Conservation (phyloP, 495 filamentous ascomycete species). For the Pyrenula aspistea region DNA sequence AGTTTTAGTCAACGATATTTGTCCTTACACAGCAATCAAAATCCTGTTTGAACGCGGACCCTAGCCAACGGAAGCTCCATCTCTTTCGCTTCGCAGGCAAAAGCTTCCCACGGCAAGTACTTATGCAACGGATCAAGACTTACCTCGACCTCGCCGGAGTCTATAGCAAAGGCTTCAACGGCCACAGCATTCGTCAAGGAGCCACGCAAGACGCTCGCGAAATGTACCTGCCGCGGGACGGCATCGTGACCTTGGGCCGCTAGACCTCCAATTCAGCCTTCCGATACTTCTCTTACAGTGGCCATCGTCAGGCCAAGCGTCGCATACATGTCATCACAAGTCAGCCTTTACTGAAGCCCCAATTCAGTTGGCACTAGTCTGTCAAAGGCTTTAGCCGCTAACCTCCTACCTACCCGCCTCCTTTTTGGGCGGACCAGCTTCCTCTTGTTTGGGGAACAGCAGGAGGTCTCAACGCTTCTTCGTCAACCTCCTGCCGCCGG, state of each 20-base stretch:
- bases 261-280: not conserved
- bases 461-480: not conserved
- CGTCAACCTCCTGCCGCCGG: not conserved
- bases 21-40: not conserved
- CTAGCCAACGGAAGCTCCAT: not conserved
- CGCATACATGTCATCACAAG: not conserved
- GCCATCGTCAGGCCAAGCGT: not conserved
- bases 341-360: not conserved
- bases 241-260: not conserved
- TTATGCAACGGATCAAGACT: not conserved
- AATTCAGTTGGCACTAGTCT: not conserved
- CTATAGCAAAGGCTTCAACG: not conserved
- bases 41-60: not conserved
- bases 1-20: not conserved
- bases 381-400: not conserved
- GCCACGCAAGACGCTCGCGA: not conserved
- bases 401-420: not conserved
- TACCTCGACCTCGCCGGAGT: not conserved
- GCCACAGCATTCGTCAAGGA: not conserved
- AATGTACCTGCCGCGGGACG: not conserved
- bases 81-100: not conserved
- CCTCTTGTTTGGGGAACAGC: not conserved
- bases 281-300: not conserved
- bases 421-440: not conserved
- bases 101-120: not conserved